These are phyloP conservation scores for Solanum stenotomum DNA, from an alignment of 257 asterid species.

Conservation along the genomic window DNA sequence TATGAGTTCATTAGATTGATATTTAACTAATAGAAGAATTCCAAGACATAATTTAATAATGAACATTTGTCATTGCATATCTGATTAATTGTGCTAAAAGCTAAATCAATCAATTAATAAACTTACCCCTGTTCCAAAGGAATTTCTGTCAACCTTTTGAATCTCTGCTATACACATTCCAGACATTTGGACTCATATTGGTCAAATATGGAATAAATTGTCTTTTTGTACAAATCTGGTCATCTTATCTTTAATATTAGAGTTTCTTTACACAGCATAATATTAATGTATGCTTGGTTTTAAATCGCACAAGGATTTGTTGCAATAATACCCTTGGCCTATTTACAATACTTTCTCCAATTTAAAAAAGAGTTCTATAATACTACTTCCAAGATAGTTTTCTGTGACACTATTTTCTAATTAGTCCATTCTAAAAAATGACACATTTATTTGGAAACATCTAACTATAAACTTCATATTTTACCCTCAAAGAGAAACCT, in stretches of 20 bases:
- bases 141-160: not conserved
- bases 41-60: not conserved
- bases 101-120: too few relatives aligned
- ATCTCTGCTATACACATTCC: not conserved
- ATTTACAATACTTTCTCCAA: not conserved
- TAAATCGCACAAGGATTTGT: not conserved
- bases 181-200: not conserved
- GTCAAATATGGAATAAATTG: not conserved
- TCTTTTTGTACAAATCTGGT: not conserved
- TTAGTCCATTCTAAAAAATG: not conserved
- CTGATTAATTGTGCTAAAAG: not conserved
- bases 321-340: not conserved
- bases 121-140: not conserved
- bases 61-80: not conserved
- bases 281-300: not conserved
- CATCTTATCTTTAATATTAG: not conserved
- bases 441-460: not conserved
- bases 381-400: not conserved
- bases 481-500: not conserved
- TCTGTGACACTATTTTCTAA: not conserved
- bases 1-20: not conserved
- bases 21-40: too few relatives aligned
- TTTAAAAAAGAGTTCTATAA: not conserved
- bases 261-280: not conserved
- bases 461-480: not conserved